Conservation (phyloP, 1,284 basidiomycete genomes). For the Moesziomyces sp. region DNA sequence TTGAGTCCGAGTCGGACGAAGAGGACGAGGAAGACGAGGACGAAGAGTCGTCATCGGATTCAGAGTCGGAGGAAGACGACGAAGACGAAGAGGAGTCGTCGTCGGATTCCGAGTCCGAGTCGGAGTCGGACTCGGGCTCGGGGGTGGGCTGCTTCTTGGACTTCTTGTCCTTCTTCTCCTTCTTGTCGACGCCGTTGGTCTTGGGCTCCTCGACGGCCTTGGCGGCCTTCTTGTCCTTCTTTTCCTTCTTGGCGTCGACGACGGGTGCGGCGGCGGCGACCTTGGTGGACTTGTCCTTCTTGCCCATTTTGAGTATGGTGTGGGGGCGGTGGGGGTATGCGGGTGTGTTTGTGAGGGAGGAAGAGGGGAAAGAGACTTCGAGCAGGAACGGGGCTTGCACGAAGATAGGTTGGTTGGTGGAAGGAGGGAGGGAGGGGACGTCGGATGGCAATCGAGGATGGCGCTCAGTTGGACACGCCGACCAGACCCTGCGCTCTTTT, state of each 20-base stretch:
- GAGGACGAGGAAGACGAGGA: constrained; percentile 7
- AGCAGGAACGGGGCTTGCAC: constrained; percentile 15
- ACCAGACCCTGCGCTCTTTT: background rate
- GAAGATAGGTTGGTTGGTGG: constrained; percentile 10
- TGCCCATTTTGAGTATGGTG: constrained; percentile 23
- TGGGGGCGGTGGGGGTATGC: constrained; percentile 4
- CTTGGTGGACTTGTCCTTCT: constrained; percentile 42
- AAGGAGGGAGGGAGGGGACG: constrained; percentile 1
- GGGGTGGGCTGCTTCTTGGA: constrained; percentile 52
- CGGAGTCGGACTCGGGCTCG: constrained; percentile 27
- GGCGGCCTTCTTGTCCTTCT: constrained; percentile 43
- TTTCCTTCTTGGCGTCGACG: constrained; percentile 39
- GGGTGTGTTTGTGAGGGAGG: constrained; percentile 4
- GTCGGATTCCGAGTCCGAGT: background rate
- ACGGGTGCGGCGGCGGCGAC: constrained; percentile 35
- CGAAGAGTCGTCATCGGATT: background rate
- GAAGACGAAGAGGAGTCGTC: background rate
- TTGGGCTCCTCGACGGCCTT: constrained; percentile 33
- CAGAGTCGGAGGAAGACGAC: background rate
- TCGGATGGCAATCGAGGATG: background rate
- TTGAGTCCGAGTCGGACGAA: constrained; percentile 24
- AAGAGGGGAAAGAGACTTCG: constrained; percentile 9
- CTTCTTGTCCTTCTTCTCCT: constrained; percentile 54
- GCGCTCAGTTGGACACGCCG: background rate
- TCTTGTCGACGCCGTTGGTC: constrained; percentile 48